Evolutionary conservation across 2,329 filamentous ascomycete species (phyloP).

Genomic region (Torrubiella hemipterigena): DNA sequence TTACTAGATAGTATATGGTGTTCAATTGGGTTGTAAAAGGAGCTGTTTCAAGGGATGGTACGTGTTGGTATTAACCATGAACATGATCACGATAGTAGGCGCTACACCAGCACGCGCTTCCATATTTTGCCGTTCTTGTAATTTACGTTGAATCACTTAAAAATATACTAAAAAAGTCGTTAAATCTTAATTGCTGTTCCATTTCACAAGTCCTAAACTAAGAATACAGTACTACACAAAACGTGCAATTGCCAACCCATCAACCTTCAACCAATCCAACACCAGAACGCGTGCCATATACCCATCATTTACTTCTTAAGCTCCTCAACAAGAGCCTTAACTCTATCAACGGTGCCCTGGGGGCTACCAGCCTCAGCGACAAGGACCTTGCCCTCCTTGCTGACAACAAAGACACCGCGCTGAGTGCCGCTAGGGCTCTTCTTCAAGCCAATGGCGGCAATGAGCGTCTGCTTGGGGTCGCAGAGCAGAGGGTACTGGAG

Average conservation of each 20-base stretch:
- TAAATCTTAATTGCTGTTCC: too few relatives aligned
- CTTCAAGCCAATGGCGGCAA: conserved; percentile 78
- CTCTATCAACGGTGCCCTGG: conserved; percentile 62
- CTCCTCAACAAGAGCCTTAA: conserved; percentile 55
- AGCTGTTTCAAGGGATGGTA: too few relatives aligned
- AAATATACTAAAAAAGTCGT: too few relatives aligned
- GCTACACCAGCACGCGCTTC: too few relatives aligned
- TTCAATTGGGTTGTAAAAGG: too few relatives aligned
- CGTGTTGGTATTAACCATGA: too few relatives aligned
- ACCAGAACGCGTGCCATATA: not conserved
- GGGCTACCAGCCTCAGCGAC: conserved; percentile 66
- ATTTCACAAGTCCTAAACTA: too few relatives aligned
- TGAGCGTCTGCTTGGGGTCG: conserved; percentile 63
- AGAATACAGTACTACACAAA: too few relatives aligned
- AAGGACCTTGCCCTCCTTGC: conserved; percentile 71
- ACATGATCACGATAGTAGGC: too few relatives aligned
- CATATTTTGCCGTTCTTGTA: too few relatives aligned
- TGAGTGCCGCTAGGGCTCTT: conserved; percentile 71
- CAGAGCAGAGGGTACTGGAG: conserved; percentile 82
- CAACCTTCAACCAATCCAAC: not conserved
- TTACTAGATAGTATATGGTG: too few relatives aligned
- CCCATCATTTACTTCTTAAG: conserved; percentile 12
- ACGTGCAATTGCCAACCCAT: not conserved
- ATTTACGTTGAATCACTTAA: too few relatives aligned
- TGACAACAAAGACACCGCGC: conserved; percentile 78